phyloP scores from a whole-genome alignment of 176 grass and related monocot species.

The Eragrostis nindensis region DNA sequence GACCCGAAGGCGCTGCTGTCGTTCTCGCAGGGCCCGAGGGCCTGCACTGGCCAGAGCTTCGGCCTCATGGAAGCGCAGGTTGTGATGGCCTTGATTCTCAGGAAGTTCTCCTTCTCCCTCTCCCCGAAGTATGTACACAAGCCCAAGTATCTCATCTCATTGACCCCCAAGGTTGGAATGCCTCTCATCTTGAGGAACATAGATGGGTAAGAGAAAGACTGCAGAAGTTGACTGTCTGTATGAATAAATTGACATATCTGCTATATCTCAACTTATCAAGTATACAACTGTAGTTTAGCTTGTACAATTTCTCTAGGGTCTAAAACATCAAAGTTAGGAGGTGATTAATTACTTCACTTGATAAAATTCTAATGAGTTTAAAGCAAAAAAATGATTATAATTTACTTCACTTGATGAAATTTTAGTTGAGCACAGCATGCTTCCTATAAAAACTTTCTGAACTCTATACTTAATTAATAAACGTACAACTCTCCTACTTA shows the following conservation, averaged over 20 bases:
- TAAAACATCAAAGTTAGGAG: too few species aligned
- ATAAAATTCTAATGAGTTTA: too few species aligned
- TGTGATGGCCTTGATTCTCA: conserved; percentile 47
- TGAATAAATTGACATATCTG: neutral
- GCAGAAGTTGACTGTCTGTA: neutral
- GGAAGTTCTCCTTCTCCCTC: conserved; percentile 53
- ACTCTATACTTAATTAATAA: too few species aligned
- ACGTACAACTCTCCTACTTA: too few species aligned
- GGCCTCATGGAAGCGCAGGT: conserved; percentile 48
- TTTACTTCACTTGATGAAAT: too few species aligned
- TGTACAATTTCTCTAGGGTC: too few species aligned
- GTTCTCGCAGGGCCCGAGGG: conserved; percentile 47
- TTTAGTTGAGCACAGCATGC: too few species aligned
- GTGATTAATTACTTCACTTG: too few species aligned
- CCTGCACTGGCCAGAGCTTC: conserved; percentile 60
- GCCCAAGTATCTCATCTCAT: conserved; percentile 29
- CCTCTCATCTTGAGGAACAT: conserved; percentile 37
- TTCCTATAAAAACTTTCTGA: too few species aligned
- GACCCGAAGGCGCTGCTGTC: conserved; percentile 38
- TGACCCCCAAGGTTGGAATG: conserved; percentile 51
- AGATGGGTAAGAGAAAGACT: neutral
- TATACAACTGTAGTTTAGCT: too few species aligned
- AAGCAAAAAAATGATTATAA: too few species aligned
- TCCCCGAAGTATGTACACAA: conserved; percentile 57
- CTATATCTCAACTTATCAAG: too few species aligned